These are phyloP conservation scores for Metroxylon sagu DNA, from an alignment of 176 grass and related monocot species.

Conservation along the genomic window DNA sequence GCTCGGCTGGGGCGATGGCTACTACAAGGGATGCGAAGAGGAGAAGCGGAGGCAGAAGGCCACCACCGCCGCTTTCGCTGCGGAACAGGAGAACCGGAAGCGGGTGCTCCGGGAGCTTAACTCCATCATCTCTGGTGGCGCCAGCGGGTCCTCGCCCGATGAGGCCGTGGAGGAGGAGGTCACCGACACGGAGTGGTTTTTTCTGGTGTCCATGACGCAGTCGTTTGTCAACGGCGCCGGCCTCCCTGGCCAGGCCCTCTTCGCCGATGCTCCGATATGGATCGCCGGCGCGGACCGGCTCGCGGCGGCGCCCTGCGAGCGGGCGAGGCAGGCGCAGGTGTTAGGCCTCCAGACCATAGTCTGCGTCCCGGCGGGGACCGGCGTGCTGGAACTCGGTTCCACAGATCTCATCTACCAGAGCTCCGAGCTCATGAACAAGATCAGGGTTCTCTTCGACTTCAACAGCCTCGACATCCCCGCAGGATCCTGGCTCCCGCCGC, in stretches of 20 bases:
- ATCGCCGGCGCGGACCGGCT: slow-evolving; percentile 32
- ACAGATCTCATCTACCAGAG: slow-evolving; percentile 65
- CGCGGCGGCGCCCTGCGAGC: slow-evolving; percentile 42
- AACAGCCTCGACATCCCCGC: slow-evolving; percentile 18
- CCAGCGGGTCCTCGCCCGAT: slow-evolving; percentile 14
- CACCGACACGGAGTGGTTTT: slow-evolving; percentile 97
- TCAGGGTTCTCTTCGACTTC: slow-evolving; percentile 55
- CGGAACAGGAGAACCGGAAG: slow-evolving; percentile 92
- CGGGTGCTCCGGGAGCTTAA: slow-evolving; percentile 73
- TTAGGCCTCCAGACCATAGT: slow-evolving; percentile 90
- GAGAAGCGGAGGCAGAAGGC: slow-evolving; percentile 51
- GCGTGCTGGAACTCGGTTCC: slow-evolving; percentile 89
- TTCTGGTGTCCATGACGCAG: slow-evolving; percentile 98
- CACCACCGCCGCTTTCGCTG: slow-evolving; percentile 21
- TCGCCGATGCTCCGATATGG: slow-evolving; percentile 41
- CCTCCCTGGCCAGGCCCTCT: slow-evolving; percentile 54
- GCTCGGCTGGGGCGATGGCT: slow-evolving; percentile 82
- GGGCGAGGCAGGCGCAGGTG: slow-evolving; percentile 53
- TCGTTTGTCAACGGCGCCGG: slow-evolving; percentile 49
- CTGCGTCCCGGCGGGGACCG: slow-evolving; percentile 65
- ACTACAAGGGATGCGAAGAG: slow-evolving; percentile 85
- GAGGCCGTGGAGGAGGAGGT: slow-evolving; percentile 83
- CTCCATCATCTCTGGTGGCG: slow-evolving; percentile 57
- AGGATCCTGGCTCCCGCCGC: neutral
- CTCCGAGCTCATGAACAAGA: slow-evolving; percentile 46